Conservation (phyloP, 1,284 basidiomycete genomes). For the Trametes pubescens region DNA sequence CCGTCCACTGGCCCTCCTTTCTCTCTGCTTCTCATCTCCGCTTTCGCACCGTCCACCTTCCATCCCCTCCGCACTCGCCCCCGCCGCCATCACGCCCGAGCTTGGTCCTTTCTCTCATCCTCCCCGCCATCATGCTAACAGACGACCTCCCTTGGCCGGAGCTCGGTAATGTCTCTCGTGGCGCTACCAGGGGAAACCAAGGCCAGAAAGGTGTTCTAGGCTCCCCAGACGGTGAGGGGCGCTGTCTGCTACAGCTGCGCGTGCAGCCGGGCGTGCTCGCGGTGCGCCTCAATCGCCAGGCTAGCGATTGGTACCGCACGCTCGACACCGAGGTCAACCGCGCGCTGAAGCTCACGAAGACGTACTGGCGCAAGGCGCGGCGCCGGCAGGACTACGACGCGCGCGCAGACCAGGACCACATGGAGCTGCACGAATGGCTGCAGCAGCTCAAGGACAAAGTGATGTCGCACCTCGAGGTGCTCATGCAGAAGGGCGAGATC, state of each 20-base stretch:
- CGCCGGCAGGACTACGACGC: slow-evolving; percentile 83
- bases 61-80: slow-evolving; percentile 24
- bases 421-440: slow-evolving; percentile 85
- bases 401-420: slow-evolving; percentile 83
- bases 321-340: slow-evolving; percentile 79
- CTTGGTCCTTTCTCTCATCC: slow-evolving; percentile 18
- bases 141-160: slow-evolving; percentile 87
- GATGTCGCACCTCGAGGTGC: slow-evolving; percentile 82
- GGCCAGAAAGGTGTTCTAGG: slow-evolving; percentile 80
- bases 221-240: slow-evolving; percentile 71
- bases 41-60: slow-evolving; percentile 29
- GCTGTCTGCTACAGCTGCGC: slow-evolving; percentile 73
- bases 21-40: slow-evolving; percentile 32
- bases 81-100: slow-evolving; percentile 19
- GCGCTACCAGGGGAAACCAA: slow-evolving; percentile 84
- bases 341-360: slow-evolving; percentile 82
- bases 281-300: slow-evolving; percentile 72
- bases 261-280: slow-evolving; percentile 82
- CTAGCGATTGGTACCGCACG: slow-evolving; percentile 80
- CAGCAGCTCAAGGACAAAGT: slow-evolving; percentile 86
- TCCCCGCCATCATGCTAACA: slow-evolving; percentile 51
- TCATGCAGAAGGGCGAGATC: slow-evolving; percentile 86
- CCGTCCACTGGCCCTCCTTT: slow-evolving; percentile 22
- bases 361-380: slow-evolving; percentile 80
- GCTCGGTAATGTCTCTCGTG: slow-evolving; percentile 81